These are phyloP conservation scores for Eleusine indica DNA, from an alignment of 176 grass and related monocot species.

Conservation along the genomic window DNA sequence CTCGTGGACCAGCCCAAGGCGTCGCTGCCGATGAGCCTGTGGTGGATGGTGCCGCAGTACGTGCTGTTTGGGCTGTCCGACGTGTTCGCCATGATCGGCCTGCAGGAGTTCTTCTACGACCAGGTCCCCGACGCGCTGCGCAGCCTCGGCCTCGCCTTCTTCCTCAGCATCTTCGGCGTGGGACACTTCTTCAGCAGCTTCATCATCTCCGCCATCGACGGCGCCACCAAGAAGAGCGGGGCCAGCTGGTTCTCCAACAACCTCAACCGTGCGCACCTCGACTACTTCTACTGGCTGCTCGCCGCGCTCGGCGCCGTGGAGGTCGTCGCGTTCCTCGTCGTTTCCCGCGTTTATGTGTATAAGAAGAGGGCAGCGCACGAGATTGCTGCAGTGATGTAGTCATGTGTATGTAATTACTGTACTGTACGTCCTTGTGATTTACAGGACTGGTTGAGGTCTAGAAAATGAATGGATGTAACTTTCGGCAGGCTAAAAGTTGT, in stretches of 20 bases:
- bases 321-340: conserved; percentile 43
- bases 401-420: neutral
- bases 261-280: conserved; percentile 58
- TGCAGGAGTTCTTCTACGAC: conserved; percentile 98
- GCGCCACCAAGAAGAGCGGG: conserved; percentile 31
- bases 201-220: conserved; percentile 56
- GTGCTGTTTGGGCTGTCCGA: conserved; percentile 59
- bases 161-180: conserved; percentile 64
- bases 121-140: conserved; percentile 67
- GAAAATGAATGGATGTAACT: conserved; percentile 3
- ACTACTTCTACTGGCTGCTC: conserved; percentile 64
- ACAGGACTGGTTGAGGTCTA: neutral
- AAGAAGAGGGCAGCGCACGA: conserved; percentile 37
- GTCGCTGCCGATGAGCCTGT: conserved; percentile 67
- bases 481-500: neutral
- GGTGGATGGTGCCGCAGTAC: conserved; percentile 85
- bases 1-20: conserved; percentile 45
- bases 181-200: conserved; percentile 60
- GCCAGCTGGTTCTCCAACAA: conserved; percentile 55
- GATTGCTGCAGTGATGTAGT: neutral
- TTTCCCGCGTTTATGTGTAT: conserved; percentile 48
- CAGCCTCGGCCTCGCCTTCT: conserved; percentile 68
- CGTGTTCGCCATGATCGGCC: conserved; percentile 77
- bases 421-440: neutral
- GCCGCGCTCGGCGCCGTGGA: conserved; percentile 43